Evolutionary conservation across 2,329 filamentous ascomycete species (phyloP), one percentile per base, ranked within the genome.

Genomic region (Venturia nashicola): DNA sequence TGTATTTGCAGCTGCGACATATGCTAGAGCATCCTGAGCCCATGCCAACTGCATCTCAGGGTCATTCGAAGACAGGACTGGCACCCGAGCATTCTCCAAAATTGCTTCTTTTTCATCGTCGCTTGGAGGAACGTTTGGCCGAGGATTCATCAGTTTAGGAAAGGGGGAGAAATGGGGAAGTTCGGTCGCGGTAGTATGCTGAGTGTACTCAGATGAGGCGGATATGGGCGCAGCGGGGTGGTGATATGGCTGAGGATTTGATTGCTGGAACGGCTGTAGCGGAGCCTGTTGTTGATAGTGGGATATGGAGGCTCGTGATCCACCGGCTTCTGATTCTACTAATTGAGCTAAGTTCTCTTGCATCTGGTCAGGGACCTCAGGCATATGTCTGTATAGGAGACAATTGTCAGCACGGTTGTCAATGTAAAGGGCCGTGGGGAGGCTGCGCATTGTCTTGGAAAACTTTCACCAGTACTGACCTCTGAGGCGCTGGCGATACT

Each of bases 41-140:
- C 94, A 99, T 66, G 90, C 90, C 71, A 99, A 83, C 78, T 99
- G 94, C 86, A 96, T 95, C 69, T 95, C 88, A 60, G 95, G 91
- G 73, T 99, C 92, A 71, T 95, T 95, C 59, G 91, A 96, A 72
- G 91, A 90, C 67, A 99, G 81, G 43, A 97, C 93, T 65, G 89
- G 84, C 66, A 89, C 78, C 64, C 93, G 86, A 42, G 91, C 91
- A 72, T 87, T 88, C 78, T 95, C 94, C 62, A 99, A 77, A 60
- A 91, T 91, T 39, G 88, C 86, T 75, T 97, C 94, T 76, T 95
- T 92, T 72, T 97, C 91, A 69, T 97, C 92, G 75, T 97, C 91
- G 65, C 90, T 92, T 0, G 91, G 91, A 14, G 94, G 94, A 23
- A 99, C 88, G 74, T 96, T 95, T 65, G 91, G 88, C 61, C 90